Evolutionary conservation across 2,329 filamentous ascomycete species (phyloP).

Genomic region (Acephala macrosclerotiorum): DNA sequence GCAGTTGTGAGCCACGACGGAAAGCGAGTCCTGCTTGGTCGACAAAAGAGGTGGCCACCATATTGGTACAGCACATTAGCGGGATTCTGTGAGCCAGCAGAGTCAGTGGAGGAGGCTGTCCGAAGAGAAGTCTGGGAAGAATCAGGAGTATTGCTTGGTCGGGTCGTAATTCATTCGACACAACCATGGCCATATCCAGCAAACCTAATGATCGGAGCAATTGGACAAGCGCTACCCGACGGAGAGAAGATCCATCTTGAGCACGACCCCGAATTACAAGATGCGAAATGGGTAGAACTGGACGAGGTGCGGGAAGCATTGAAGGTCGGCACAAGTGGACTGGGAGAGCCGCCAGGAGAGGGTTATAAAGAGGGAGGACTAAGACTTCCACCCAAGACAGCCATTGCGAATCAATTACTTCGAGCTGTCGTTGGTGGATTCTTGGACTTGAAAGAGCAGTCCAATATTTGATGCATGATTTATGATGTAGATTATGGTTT

Average conservation of each 20-base stretch:
- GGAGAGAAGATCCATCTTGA: constrained; percentile 84
- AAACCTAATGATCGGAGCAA: constrained; percentile 85
- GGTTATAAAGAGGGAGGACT: constrained; percentile 80
- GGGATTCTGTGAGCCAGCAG: constrained; percentile 85
- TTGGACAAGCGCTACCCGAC: constrained; percentile 82
- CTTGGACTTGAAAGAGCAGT: constrained; percentile 48
- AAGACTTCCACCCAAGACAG: constrained; percentile 82
- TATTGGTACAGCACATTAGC: constrained; percentile 90
- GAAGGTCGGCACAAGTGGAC: constrained; percentile 66
- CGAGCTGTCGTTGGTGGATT: constrained; percentile 81
- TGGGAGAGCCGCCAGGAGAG: constrained; percentile 69
- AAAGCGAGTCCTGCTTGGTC: constrained; percentile 73
- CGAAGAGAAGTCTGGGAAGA: constrained; percentile 88
- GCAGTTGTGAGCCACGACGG: constrained; percentile 86
- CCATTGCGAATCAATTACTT: constrained; percentile 92
- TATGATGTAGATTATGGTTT: constrained; percentile 12
- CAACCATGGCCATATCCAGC: constrained; percentile 90
- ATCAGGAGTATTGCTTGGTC: constrained; percentile 76
- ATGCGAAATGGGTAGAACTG: constrained; percentile 86
- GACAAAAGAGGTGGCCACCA: constrained; percentile 82
- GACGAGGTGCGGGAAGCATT: constrained; percentile 84
- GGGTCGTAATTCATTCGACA: constrained; percentile 82
- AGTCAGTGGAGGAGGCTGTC: constrained; percentile 86
- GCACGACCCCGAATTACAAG: constrained; percentile 90
- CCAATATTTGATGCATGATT: constrained; percentile 37